These are phyloP conservation scores for Neurospora sp. DNA, from an alignment of 495 filamentous ascomycete species.

Conservation along the genomic window DNA sequence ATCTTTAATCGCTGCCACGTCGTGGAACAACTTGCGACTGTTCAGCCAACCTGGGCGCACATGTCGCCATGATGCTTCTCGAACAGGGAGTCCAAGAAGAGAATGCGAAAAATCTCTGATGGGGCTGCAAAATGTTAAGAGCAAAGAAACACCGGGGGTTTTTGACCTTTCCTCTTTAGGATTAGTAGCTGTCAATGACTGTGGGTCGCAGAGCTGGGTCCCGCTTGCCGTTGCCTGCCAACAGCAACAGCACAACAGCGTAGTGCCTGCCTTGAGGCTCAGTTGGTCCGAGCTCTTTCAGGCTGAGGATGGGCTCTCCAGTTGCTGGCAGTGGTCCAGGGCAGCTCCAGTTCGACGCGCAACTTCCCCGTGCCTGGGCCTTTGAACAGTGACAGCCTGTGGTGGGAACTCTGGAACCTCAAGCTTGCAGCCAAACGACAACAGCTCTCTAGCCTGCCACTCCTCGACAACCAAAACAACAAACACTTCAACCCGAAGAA, in stretches of 20 bases:
- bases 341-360: conserved; percentile 23
- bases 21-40: neutral
- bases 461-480: conserved; percentile 1
- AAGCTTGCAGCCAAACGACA: conserved; percentile 10
- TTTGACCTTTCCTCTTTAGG: neutral
- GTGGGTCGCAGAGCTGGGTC: neutral
- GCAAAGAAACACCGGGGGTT: neutral
- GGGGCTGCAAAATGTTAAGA: neutral
- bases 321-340: conserved; percentile 3
- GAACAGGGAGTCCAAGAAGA: neutral
- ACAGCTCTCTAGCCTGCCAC: conserved; percentile 7
- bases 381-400: conserved; percentile 8
- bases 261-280: neutral
- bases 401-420: conserved; percentile 10
- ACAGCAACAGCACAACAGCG: neutral
- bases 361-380: conserved; percentile 22
- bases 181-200: neutral
- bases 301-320: conserved; percentile 10
- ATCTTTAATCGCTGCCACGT: neutral
- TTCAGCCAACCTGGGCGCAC: neutral
- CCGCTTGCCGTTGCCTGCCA: neutral
- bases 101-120: neutral
- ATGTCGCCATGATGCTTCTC: neutral
- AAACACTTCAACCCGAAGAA: conserved; percentile 3
- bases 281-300: conserved; percentile 22